phyloP scores from a whole-genome alignment of 768 basidiomycete genomes.

The Pulveroboletus frians region DNA sequence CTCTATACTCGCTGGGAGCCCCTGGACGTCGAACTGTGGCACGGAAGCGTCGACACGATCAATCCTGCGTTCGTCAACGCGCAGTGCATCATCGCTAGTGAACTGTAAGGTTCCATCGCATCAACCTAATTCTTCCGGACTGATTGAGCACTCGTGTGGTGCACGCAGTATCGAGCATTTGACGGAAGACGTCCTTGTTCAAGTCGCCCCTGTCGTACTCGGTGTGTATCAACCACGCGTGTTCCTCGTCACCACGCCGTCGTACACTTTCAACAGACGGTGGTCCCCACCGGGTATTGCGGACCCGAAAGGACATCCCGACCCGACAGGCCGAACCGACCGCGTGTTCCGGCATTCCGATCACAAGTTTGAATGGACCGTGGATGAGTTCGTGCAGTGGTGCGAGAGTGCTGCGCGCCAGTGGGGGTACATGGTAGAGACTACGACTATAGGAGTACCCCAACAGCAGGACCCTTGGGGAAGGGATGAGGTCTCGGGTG shows the following conservation, averaged over 20 bases:
- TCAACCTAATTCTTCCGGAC: neutral
- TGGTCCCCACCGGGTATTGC: slow-evolving; percentile 55
- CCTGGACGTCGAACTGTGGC: slow-evolving; percentile 62
- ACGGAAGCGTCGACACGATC: slow-evolving; percentile 63
- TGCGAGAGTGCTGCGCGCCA: slow-evolving; percentile 49
- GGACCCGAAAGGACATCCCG: slow-evolving; percentile 48
- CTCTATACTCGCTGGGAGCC: slow-evolving; percentile 61
- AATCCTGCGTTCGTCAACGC: slow-evolving; percentile 61
- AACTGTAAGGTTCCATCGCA: slow-evolving; percentile 56
- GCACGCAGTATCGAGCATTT: slow-evolving; percentile 72
- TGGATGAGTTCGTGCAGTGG: slow-evolving; percentile 64
- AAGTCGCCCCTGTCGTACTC: slow-evolving; percentile 66
- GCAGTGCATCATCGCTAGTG: slow-evolving; percentile 72
- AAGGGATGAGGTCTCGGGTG: slow-evolving; percentile 58
- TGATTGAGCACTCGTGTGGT: slow-evolving; percentile 10
- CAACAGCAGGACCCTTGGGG: slow-evolving; percentile 64
- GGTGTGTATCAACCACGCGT: slow-evolving; percentile 72
- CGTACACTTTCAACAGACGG: slow-evolving; percentile 74
- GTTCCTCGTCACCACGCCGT: slow-evolving; percentile 80
- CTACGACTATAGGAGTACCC: slow-evolving; percentile 55
- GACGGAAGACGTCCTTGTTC: slow-evolving; percentile 47
- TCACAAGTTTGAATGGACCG: slow-evolving; percentile 89
- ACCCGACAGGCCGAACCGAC: slow-evolving; percentile 71
- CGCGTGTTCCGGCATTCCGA: slow-evolving; percentile 77
- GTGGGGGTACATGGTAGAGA: slow-evolving; percentile 70